Base-by-base conservation (phyloP, 768 basidiomycete species). In the Melanogaster broomeanus region DNA sequence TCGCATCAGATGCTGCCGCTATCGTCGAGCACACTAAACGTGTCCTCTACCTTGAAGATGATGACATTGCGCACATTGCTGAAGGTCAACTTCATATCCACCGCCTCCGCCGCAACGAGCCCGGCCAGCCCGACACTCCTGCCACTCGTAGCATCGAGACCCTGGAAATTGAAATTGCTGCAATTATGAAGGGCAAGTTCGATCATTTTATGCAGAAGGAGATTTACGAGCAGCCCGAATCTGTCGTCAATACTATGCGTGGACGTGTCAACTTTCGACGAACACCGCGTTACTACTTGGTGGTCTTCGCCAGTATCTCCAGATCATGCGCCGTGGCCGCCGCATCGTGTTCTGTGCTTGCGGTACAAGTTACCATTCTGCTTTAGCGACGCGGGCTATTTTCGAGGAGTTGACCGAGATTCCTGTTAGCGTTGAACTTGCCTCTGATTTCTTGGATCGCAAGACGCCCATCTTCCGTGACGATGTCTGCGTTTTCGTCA, bases 151-250 rank as follows among this genome's bases (percentile, higher is more conserved):
- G 84, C 58, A 98, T 99, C 71, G 97, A 98, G 77, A 97, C 94
- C 6, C 85, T 99, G 61, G 97, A 98, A 74, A 85, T 99, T 58
- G 97, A 99, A 73, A 84, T 99, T 41, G 96, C 96, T n/a, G 97
- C 96, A 60, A 98, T 99, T 76, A 98, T 98, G 97, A 99, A 99
- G 81, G 97, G 97, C 67, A 93, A 94, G 72, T 99, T 98, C 69
- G 93, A 93, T 67, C 95, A 96, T 68, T 99, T 99, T 77, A 99
- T 99, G 97, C 96, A 98, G 71, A 99, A 99, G 77, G 97, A 99
- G 73, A 98, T 98, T 62, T 98, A 93, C 77, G 92, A 98, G 68
- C 96, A 98, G 71, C 96, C 97, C 45, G 97, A 99, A 67, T 96
- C 93, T 24, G 97, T 98, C 56, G 93, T 98, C 74, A 99, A 99